Evolutionary conservation across 129 eudicot genomes (phyloP).

Genomic region (Tagetes patula): DNA sequence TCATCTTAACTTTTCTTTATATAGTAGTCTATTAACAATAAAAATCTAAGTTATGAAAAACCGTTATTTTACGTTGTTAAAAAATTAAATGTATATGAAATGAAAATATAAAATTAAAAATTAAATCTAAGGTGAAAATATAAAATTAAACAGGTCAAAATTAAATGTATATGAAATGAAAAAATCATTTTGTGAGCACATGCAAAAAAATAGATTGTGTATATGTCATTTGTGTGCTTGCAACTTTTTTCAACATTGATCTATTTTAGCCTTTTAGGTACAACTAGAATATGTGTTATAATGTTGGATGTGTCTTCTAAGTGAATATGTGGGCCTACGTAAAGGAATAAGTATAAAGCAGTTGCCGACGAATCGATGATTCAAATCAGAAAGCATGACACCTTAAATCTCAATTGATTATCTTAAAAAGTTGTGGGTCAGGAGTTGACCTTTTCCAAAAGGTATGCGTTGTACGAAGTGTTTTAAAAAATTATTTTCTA

Average conservation of each 20-base stretch:
- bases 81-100: no score
- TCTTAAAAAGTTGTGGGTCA: constrained; percentile 5
- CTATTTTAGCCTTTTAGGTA: not conserved
- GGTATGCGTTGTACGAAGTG: not conserved
- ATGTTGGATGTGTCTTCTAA: not conserved
- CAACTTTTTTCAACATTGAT: not conserved
- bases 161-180: not conserved
- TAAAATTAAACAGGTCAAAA: no score
- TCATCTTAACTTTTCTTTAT: not conserved
- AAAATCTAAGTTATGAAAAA: no score
- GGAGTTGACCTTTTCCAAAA: not conserved
- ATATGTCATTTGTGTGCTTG: not conserved
- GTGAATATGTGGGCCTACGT: not conserved
- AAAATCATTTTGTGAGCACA: not conserved
- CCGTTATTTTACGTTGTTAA: no score
- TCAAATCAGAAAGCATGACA: not conserved
- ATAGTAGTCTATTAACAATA: no score
- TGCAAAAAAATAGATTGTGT: not conserved
- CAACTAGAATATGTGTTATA: constrained; percentile 1
- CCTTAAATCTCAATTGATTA: not conserved
- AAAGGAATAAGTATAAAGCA: not conserved
- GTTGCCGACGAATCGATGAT: not conserved
- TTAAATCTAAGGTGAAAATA: no score
- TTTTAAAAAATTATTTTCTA: not conserved
- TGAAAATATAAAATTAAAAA: no score